Conservation (phyloP, 169 alveolate species). For the Miamiensis avidus region DNA sequence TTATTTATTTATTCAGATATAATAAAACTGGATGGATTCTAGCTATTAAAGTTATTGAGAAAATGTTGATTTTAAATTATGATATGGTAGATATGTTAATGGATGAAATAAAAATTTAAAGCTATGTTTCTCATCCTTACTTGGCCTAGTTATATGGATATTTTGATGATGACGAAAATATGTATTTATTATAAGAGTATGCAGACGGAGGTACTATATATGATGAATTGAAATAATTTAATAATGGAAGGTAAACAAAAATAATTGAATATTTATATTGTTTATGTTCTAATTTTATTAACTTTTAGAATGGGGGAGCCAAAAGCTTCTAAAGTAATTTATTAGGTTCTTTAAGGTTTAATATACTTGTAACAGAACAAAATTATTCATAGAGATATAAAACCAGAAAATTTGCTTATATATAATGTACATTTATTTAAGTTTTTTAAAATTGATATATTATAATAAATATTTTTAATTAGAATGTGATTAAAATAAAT, state of each 20-base stretch:
- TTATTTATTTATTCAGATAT: neutral
- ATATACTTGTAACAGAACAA: neutral
- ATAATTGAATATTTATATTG: conserved; percentile 36
- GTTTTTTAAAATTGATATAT: too few relatives aligned
- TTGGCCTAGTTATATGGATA: conserved; percentile 59
- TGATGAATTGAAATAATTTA: conserved; percentile 28
- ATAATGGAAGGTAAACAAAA: conserved; percentile 43
- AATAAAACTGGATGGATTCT: neutral
- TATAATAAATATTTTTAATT: too few relatives aligned
- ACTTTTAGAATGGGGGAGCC: conserved; percentile 56
- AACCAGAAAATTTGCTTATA: neutral
- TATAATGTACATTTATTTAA: neutral
- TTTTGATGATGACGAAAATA: conserved; percentile 53
- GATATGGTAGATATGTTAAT: neutral
- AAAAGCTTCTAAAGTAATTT: neutral
- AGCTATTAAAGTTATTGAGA: conserved; percentile 29
- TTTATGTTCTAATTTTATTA: conserved; percentile 52
- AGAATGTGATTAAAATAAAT: conserved; percentile 58
- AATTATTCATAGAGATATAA: neutral
- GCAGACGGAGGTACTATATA: conserved; percentile 68
- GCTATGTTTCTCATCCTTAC: conserved; percentile 57
- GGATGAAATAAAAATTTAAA: conserved; percentile 51
- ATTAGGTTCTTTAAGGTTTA: neutral
- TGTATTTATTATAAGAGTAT: conserved; percentile 68
- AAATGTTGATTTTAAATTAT: conserved; percentile 2